Conservation (phyloP, 225 moss, liverwort and hornwort species). For the Straminergon stramineum region DNA sequence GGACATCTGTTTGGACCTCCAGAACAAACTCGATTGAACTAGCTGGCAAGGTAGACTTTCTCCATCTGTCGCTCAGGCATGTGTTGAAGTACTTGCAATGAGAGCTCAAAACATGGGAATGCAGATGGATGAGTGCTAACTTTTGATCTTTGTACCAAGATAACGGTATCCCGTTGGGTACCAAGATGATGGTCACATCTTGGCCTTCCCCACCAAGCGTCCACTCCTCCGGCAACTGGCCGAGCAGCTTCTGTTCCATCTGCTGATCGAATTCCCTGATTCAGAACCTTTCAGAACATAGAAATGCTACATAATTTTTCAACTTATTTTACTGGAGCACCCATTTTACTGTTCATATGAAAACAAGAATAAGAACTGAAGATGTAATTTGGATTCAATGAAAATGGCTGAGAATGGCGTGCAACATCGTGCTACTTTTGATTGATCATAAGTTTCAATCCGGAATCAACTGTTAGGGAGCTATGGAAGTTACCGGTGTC, state of each 20-base stretch:
- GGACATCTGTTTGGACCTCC: slow-evolving; percentile 6
- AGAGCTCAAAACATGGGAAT: slow-evolving; percentile 3
- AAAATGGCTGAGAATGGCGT: not conserved
- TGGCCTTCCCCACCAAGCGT: slow-evolving; percentile 3
- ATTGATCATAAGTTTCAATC: not conserved
- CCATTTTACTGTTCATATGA: not conserved
- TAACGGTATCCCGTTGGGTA: not conserved
- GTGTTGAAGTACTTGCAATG: slow-evolving; percentile 22
- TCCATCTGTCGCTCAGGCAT: slow-evolving; percentile 15
- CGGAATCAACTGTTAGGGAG: not conserved
- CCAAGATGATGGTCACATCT: slow-evolving; percentile 9
- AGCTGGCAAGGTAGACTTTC: not conserved
- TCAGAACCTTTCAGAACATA: not conserved
- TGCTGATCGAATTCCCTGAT: not conserved
- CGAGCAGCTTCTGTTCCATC: not conserved
- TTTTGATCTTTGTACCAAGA: slow-evolving; percentile 6
- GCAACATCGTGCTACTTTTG: not conserved
- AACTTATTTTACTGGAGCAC: not conserved
- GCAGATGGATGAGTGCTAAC: not conserved
- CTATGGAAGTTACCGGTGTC: not conserved
- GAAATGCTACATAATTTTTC: not conserved
- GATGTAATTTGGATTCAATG: not conserved
- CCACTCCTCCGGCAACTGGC: not conserved
- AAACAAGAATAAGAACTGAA: not conserved
- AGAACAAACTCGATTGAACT: not conserved